Evolutionary conservation across 2,329 filamentous ascomycete genomes (phyloP).

Genomic region (Claviceps pusilla): DNA sequence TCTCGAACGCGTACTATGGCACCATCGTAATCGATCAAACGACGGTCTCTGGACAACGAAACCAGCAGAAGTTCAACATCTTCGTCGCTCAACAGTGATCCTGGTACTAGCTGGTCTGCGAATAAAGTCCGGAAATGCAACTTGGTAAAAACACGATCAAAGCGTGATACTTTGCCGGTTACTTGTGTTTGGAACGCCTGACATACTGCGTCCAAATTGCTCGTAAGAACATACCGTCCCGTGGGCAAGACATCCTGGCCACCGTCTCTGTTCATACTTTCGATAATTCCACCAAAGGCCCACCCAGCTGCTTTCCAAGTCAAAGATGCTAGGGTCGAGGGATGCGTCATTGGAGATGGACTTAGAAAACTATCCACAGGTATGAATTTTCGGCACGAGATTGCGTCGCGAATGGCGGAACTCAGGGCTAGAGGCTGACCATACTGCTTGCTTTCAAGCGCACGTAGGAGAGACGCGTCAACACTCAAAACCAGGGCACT

Average conservation of each 20-base stretch:
- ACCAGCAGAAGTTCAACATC: constrained; percentile 58
- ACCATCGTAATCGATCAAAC: constrained; percentile 42
- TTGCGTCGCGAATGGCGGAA: constrained; percentile 60
- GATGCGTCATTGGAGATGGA: constrained; percentile 56
- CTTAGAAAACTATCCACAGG: constrained; percentile 53
- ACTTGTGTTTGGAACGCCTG: constrained; percentile 35
- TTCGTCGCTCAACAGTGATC: constrained; percentile 37
- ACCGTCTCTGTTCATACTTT: constrained; percentile 35
- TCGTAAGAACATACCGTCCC: constrained; percentile 51
- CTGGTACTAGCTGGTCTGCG: constrained; percentile 33
- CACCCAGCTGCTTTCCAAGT: constrained; percentile 61
- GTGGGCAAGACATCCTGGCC: constrained; percentile 41
- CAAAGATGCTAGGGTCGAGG: constrained; percentile 49
- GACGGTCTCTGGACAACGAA: constrained; percentile 55
- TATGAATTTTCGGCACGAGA: constrained; percentile 54
- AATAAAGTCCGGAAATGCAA: constrained; percentile 48
- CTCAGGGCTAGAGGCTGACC: constrained; percentile 71
- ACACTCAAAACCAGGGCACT: constrained; percentile 38
- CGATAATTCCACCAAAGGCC: constrained; percentile 56
- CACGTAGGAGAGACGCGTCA: constrained; percentile 50
- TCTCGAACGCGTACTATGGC: constrained; percentile 60
- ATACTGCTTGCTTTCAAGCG: constrained; percentile 61
- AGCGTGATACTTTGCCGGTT: constrained; percentile 29
- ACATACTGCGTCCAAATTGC: constrained; percentile 45
- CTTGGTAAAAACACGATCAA: constrained; percentile 54